Percentiles rank a stretch among this genome's conserved stretches.
phyloP scores from a whole-genome alignment of 2,329 filamentous ascomycete species.

The Fusarium burgessii region DNA sequence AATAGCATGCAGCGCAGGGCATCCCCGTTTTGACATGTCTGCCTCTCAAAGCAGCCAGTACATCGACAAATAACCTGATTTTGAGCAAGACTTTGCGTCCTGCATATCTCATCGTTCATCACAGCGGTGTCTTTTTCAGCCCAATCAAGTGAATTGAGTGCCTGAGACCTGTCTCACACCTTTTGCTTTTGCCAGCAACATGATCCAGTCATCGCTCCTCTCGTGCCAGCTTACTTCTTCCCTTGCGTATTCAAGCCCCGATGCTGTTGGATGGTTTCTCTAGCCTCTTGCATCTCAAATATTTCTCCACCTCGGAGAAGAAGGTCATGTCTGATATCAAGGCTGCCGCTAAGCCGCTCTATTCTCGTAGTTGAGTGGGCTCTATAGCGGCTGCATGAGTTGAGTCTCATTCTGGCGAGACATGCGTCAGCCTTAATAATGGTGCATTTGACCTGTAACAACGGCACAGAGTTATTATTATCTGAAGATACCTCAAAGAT shows the following conservation, averaged over 20 bases:
- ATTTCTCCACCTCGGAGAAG: slow-evolving; percentile 26
- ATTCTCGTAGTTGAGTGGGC: slow-evolving; percentile 1
- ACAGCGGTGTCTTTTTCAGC: slow-evolving; percentile 3
- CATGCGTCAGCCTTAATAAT: slow-evolving; percentile 32
- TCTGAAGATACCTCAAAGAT: slow-evolving; percentile 20
- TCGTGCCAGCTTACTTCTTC: slow-evolving; percentile 4
- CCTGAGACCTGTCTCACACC: slow-evolving; percentile 26
- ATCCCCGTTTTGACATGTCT: background rate
- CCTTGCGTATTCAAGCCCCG: slow-evolving; percentile 30
- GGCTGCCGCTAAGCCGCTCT: background rate
- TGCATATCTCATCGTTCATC: background rate
- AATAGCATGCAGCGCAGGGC: background rate
- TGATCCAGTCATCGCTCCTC: slow-evolving; percentile 12
- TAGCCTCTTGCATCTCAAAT: background rate
- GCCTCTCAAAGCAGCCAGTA: background rate
- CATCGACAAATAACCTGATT: slow-evolving; percentile 4
- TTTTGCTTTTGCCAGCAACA: slow-evolving; percentile 27
- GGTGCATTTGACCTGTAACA: slow-evolving; percentile 11
- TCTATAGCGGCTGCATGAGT: slow-evolving; percentile 24
- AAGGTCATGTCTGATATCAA: slow-evolving; percentile 2
- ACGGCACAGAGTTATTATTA: slow-evolving; percentile 4
- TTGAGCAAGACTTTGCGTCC: slow-evolving; percentile 4
- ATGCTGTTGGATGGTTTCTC: background rate
- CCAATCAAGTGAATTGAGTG: slow-evolving; percentile 35
- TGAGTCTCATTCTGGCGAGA: slow-evolving; percentile 32